phyloP scores from a whole-genome alignment of 1,284 basidiomycete genomes.

The Melampsora larici-populina region DNA sequence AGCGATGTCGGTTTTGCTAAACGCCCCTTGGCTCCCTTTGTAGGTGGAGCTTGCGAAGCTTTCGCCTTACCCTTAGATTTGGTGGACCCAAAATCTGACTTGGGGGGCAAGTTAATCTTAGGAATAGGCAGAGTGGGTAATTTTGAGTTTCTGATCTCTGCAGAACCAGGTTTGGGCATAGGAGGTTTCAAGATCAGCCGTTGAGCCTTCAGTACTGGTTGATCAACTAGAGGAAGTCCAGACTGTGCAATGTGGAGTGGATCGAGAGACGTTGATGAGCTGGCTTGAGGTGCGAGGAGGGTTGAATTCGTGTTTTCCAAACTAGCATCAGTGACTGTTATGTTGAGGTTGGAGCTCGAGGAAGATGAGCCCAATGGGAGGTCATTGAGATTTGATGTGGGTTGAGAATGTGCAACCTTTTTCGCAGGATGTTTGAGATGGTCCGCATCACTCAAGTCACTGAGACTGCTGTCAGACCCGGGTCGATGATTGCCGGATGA shows the following conservation, averaged over 20 bases:
- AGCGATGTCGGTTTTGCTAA: background rate
- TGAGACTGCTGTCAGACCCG: conserved; percentile 25
- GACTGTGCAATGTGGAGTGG: background rate
- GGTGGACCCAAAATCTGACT: background rate
- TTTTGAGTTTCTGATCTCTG: background rate
- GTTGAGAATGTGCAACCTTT: background rate
- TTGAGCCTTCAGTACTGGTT: background rate
- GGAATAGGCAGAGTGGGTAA: background rate
- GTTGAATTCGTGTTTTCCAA: background rate
- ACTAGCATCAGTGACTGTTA: too few species aligned
- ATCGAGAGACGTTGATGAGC: background rate
- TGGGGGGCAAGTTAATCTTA: background rate
- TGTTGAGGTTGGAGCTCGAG: background rate
- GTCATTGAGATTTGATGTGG: background rate
- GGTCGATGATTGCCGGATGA: background rate
- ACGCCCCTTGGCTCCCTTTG: background rate
- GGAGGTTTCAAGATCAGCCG: background rate
- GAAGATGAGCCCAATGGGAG: background rate
- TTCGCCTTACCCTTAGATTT: background rate
- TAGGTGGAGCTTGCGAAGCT: background rate
- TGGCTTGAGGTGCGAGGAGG: conserved; percentile 2
- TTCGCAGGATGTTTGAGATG: background rate
- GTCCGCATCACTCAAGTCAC: conserved; percentile 18
- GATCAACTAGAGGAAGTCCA: background rate
- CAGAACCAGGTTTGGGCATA: background rate